Conservation (phyloP, 2,329 filamentous ascomycete species). For the Anisogramma anomala region DNA sequence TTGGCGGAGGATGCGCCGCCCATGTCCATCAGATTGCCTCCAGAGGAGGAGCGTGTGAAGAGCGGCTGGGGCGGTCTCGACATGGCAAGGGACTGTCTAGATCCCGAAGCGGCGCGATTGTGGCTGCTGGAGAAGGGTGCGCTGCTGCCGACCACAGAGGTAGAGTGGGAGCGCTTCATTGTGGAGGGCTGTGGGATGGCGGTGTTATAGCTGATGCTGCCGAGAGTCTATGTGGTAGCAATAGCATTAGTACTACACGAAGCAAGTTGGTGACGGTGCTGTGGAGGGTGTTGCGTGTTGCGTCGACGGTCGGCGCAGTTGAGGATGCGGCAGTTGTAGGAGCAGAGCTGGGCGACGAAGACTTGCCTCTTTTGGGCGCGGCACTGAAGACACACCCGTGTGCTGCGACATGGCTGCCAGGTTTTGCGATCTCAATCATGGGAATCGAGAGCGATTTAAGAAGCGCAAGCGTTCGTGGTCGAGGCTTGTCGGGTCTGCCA, state of each 20-base stretch:
- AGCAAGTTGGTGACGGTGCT: slow-evolving; percentile 11
- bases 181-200: slow-evolving; percentile 87
- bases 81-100: slow-evolving; percentile 75
- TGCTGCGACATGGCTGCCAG: slow-evolving; percentile 66
- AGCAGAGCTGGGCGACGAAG: slow-evolving; percentile 4
- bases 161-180: slow-evolving; percentile 84
- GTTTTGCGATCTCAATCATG: background rate
- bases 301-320: slow-evolving; percentile 38
- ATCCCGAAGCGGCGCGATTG: slow-evolving; percentile 70
- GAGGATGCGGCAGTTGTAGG: slow-evolving; percentile 21
- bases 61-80: slow-evolving; percentile 74
- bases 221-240: slow-evolving; percentile 57
- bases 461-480: background rate
- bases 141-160: slow-evolving; percentile 48
- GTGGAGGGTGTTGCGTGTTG: slow-evolving; percentile 26
- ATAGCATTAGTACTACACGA: slow-evolving; percentile 5
- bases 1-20: slow-evolving; percentile 77
- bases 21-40: slow-evolving; percentile 65
- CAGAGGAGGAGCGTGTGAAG: slow-evolving; percentile 76
- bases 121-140: slow-evolving; percentile 58
- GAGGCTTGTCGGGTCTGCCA: no score
- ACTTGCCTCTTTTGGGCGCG: no score
- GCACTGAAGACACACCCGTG: no score
- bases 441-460: background rate
- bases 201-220: slow-evolving; percentile 66